Evolutionary conservation across 2,329 filamentous ascomycete species (phyloP).

Genomic region (Byssothecium circinans): DNA sequence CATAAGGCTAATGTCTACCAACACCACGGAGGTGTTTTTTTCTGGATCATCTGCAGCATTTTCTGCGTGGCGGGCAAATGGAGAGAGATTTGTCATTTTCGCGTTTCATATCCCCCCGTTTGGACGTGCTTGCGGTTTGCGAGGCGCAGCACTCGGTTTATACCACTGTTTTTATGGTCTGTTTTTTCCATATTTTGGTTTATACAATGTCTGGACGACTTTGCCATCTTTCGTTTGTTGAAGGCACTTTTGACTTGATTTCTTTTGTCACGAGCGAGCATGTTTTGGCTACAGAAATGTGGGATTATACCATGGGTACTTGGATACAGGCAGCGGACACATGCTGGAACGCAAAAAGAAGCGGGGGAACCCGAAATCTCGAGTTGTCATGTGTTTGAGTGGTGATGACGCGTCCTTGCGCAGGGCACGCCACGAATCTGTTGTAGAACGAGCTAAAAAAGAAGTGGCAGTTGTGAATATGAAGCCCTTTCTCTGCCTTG

Average conservation of each 20-base stretch:
- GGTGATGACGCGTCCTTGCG: constrained; percentile 11
- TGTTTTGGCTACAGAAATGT: neutral
- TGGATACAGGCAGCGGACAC: neutral
- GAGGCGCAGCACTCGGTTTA: constrained; percentile 23
- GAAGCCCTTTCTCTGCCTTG: no score
- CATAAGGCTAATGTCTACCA: constrained; percentile 42
- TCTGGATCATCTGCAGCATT: constrained; percentile 24
- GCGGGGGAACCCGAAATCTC: neutral
- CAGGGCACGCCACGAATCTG: constrained; percentile 3
- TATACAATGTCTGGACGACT: constrained; percentile 10
- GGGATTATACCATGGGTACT: neutral
- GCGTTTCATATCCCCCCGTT: neutral
- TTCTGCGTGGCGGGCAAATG: constrained; percentile 7
- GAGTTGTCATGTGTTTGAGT: constrained; percentile 8
- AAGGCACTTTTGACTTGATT: constrained; percentile 1
- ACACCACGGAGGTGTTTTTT: constrained; percentile 26
- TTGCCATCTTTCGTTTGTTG: constrained; percentile 30
- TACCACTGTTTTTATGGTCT: constrained; percentile 20
- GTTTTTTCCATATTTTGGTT: constrained; percentile 16
- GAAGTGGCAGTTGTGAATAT: constrained; percentile 6
- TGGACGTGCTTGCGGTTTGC: neutral
- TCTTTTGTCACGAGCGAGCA: constrained; percentile 26
- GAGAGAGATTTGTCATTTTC: constrained; percentile 4
- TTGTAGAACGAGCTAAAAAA: constrained; percentile 7
- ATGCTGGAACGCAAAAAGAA: neutral